Base-by-base conservation (phyloP, 1,284 basidiomycete genomes). In the Trichosporon sp. region DNA sequence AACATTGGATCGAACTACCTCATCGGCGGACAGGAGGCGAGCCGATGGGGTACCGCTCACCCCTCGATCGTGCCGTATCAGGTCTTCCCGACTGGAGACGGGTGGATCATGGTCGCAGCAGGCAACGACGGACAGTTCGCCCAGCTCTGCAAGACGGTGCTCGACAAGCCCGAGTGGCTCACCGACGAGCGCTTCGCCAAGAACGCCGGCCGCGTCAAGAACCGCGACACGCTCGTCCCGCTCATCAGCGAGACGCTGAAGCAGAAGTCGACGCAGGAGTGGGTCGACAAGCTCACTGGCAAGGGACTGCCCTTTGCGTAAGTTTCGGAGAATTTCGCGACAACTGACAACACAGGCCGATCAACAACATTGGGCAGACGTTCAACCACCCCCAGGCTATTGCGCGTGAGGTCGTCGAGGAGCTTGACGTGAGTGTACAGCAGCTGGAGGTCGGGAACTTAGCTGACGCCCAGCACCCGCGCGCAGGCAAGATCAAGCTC, bases 1-100 rank as follows among this genome's bases (percentile, higher is more conserved):
- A 97, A 97, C 76, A 92, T 98, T 64, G 95, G 90, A 4, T 91
- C 90, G 11, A 96, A 95, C 81, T 96, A 93, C 81, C 86, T 97
- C 58, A 89, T 97, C 64, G 86, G 90, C 7, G 90, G 89, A 1
- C 82, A 89, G 78, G 91, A 95, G 78, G 94, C 90, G 9, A 84
- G 85, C n/a, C 83, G 95, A 58, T 89, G 92, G 77, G 95, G 95
- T 25, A 97, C 95, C 31, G 86, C 90, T 1, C 95, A 98, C 76
- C 75, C 91, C 13, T 92, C 90, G 9, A 88, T 95, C 71, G 92
- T 93, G 2, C 92, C 92, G 0, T 95, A 95, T 80, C 90, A 95
- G 78, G 91, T 91, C 7, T 94, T 97, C 77, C 86, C 89, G 0
- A 95, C 92, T 75, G 85, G 87, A 73, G 88, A 93, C 74, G 89